These are phyloP conservation scores for Malassezia furfur DNA, from an alignment of 1,284 basidiomycete species.

Conservation along the genomic window DNA sequence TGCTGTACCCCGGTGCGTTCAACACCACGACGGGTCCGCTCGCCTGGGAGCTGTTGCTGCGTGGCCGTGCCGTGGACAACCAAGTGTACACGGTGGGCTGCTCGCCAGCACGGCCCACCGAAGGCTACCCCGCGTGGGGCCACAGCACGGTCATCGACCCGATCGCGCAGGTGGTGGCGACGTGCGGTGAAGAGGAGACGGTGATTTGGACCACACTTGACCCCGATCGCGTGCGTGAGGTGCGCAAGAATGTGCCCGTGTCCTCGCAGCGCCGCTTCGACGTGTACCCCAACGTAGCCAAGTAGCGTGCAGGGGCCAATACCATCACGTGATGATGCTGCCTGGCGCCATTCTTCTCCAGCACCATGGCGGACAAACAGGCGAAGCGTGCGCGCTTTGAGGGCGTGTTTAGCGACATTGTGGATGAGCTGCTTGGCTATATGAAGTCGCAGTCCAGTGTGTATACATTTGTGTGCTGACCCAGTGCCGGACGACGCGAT, in stretches of 20 bases:
- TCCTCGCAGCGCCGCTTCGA: constrained; percentile 37
- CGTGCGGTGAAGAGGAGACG: constrained; percentile 69
- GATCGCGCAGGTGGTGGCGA: constrained; percentile 66
- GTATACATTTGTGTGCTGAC: background rate
- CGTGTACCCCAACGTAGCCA: constrained; percentile 34
- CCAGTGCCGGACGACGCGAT: constrained; percentile 67
- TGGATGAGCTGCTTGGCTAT: constrained; percentile 57
- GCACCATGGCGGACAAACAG: constrained; percentile 29
- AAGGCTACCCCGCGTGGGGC: constrained; percentile 47
- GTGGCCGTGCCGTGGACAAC: constrained; percentile 83
- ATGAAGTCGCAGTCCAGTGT: constrained; percentile 51
- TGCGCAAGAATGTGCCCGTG: constrained; percentile 33
- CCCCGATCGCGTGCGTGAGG: constrained; percentile 28
- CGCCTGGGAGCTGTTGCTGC: constrained; percentile 88
- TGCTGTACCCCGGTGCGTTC: constrained; percentile 61
- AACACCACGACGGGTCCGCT: constrained; percentile 77
- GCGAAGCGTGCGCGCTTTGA: constrained; percentile 50
- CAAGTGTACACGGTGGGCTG: constrained; percentile 92
- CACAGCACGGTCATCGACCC: constrained; percentile 41
- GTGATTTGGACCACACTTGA: constrained; percentile 55
- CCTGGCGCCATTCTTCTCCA: background rate
- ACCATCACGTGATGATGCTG: constrained; percentile 5
- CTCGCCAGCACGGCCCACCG: constrained; percentile 78
- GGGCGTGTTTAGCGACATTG: constrained; percentile 54
- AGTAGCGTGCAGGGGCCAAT: background rate